Evolutionary conservation across 1,139 yeast genomes (phyloP), one percentile per base, ranked within the genome.

Genomic region (Debaryomyces fabryi): DNA sequence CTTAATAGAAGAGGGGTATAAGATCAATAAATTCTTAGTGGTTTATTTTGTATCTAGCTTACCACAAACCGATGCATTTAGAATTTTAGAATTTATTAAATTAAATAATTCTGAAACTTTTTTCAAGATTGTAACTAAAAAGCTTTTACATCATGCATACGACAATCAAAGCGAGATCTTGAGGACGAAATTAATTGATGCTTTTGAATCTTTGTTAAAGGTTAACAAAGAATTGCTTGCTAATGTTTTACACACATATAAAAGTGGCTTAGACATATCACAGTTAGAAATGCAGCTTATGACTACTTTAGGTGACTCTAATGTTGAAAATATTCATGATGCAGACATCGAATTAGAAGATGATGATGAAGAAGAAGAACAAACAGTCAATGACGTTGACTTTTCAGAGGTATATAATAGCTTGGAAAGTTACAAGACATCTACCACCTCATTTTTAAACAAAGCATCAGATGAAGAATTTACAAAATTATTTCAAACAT

Each of bases 201-300:
- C 79, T 15, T 71, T 82, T 47, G 85, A 83, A 59, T 64, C 64
- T 44, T 69, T 82, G 41, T 67, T 76, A 45, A 65, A 64, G 34
- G 52, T 56, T 13, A 67, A 82, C 52, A 68, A 72, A 44, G 68
- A 65, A 1, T 55, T 72, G 30, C 79, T 87, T 49, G 43, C 70
- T 12, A 58, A 68, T 12, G 66, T 71, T 9, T 69, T 87, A 52
- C 62, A 66, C 4, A 63, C 69, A 1, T 51, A 58, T 38, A 53
- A 71, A 23, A 66, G 69, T 23, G 44, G 38, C 18, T 55, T 82
- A 39, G 69, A 74, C 30, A 55, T 85, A 18, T 79, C 79, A 35
- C 75, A 80, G 12, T 76, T 89, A 55, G 96, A 89, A 67, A 79
- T 88, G 74, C 74, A 78, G 50, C 70, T 88, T 45, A 86, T 88